Percentiles rank a stretch among this genome's conserved stretches.
phyloP scores from a whole-genome alignment of 2,329 filamentous ascomycete genomes.

The Incumbomyces lentus region DNA sequence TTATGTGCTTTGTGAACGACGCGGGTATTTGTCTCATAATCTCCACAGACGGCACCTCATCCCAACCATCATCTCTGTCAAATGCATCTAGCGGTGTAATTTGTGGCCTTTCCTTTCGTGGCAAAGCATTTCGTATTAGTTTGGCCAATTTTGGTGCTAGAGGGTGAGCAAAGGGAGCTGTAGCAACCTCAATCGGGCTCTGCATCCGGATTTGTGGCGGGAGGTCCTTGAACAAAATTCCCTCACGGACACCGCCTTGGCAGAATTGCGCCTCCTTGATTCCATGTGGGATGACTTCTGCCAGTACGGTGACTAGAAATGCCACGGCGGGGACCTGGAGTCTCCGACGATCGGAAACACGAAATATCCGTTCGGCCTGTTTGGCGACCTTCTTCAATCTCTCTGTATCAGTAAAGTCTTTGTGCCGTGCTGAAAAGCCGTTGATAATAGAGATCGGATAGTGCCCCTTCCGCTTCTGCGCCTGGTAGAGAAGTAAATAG shows the following conservation, averaged over 20 bases:
- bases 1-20: constrained; percentile 26
- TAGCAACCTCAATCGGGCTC: constrained; percentile 58
- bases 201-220: constrained; percentile 48
- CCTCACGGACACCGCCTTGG: constrained; percentile 77
- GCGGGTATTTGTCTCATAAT: background rate
- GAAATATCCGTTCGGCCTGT: constrained; percentile 58
- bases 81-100: background rate
- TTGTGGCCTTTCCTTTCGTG: constrained; percentile 19
- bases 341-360: constrained; percentile 68
- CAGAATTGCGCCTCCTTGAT: constrained; percentile 72
- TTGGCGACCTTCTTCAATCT: constrained; percentile 77
- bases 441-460: constrained; percentile 83
- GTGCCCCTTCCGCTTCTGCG: constrained; percentile 57
- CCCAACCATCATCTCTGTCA: constrained; percentile 4
- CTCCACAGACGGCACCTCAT: background rate
- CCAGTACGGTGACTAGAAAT: constrained; percentile 65
- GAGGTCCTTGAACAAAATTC: constrained; percentile 56
- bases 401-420: constrained; percentile 58
- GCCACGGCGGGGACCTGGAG: constrained; percentile 75
- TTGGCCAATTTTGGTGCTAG: constrained; percentile 38
- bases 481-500: constrained; percentile 72
- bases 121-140: constrained; percentile 41
- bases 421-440: constrained; percentile 64
- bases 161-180: constrained; percentile 38
- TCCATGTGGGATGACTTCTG: constrained; percentile 54